Conservation (phyloP, 2,329 filamentous ascomycete genomes). For the Alternaria solani region DNA sequence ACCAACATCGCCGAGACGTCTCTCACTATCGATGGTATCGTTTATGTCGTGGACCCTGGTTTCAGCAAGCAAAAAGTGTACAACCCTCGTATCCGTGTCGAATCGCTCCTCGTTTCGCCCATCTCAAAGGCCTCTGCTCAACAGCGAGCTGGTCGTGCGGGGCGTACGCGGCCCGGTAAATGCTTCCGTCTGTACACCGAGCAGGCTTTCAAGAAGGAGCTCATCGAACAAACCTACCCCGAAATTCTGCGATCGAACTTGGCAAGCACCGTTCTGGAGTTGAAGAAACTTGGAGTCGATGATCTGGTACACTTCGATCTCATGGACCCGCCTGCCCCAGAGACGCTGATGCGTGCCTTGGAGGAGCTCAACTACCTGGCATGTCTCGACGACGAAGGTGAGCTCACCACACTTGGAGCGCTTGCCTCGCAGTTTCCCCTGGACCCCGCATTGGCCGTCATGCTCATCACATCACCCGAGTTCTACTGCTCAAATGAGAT, state of each 20-base stretch:
- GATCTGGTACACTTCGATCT: constrained; percentile 98
- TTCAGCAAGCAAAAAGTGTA: constrained; percentile 99
- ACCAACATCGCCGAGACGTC: constrained; percentile 99
- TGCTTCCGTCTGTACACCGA: constrained; percentile 98
- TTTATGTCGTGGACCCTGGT: constrained; percentile 98
- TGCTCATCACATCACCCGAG: constrained; percentile 96
- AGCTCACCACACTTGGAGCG: constrained; percentile 84
- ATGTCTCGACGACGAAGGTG: constrained; percentile 94
- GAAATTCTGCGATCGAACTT: constrained; percentile 95
- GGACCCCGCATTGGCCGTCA: constrained; percentile 92
- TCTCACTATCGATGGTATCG: constrained; percentile 97
- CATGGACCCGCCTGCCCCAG: constrained; percentile 97
- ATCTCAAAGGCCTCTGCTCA: constrained; percentile 98
- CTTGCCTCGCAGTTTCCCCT: constrained; percentile 95
- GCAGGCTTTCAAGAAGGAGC: constrained; percentile 93
- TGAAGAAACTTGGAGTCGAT: constrained; percentile 96
- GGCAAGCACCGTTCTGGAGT: constrained; percentile 90
- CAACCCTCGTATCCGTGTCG: constrained; percentile 94
- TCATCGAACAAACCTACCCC: constrained; percentile 96
- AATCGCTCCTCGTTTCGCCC: constrained; percentile 95
- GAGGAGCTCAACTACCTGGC: constrained; percentile 98
- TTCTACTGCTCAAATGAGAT: constrained; percentile 99
- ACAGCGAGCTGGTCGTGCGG: constrained; percentile 97
- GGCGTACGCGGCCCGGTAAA: constrained; percentile 97
- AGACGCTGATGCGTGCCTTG: constrained; percentile 96